A percentile compares a stretch with the other conserved stretches of the same genome.
phyloP scores from a whole-genome alignment of 2,329 filamentous ascomycete species.

The Aureobasidium mangrovei region DNA sequence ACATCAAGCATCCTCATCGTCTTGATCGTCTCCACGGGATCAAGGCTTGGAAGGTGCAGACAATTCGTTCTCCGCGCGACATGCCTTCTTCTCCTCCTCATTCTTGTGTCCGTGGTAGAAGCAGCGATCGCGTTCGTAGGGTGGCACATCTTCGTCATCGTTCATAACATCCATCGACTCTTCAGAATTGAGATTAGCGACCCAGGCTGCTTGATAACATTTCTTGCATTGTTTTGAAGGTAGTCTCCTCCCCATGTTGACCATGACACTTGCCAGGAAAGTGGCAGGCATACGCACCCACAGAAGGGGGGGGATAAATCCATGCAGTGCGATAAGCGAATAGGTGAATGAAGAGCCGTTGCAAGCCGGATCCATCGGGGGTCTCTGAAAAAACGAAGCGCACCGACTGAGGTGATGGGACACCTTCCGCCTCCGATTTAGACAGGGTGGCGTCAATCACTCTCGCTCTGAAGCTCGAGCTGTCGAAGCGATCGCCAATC shows the following conservation, averaged over 20 bases:
- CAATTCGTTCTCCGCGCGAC: background rate
- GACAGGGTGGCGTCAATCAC: background rate
- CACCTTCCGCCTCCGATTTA: rapidly evolving
- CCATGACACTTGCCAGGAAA: background rate
- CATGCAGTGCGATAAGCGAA: background rate
- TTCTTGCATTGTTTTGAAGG: background rate
- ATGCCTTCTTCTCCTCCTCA: background rate
- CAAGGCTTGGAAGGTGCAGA: no score
- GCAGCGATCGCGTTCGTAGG: background rate
- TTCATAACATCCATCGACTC: background rate
- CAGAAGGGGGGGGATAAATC: rapidly evolving
- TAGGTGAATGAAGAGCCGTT: background rate
- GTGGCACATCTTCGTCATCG: background rate
- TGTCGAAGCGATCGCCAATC: background rate
- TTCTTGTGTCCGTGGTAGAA: background rate
- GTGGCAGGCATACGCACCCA: background rate
- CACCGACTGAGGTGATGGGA: background rate
- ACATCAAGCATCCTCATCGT: no score
- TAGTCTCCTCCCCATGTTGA: background rate
- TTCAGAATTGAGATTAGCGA: background rate
- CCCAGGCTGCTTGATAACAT: background rate
- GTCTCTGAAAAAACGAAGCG: background rate
- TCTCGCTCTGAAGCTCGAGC: background rate
- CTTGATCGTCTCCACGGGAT: no score
- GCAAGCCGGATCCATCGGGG: background rate